A percentile compares a stretch with the other conserved stretches of the same genome.
Evolutionary conservation across 176 grass and related monocot genomes (phyloP).

Genomic region (Bothriochloa decipiens): DNA sequence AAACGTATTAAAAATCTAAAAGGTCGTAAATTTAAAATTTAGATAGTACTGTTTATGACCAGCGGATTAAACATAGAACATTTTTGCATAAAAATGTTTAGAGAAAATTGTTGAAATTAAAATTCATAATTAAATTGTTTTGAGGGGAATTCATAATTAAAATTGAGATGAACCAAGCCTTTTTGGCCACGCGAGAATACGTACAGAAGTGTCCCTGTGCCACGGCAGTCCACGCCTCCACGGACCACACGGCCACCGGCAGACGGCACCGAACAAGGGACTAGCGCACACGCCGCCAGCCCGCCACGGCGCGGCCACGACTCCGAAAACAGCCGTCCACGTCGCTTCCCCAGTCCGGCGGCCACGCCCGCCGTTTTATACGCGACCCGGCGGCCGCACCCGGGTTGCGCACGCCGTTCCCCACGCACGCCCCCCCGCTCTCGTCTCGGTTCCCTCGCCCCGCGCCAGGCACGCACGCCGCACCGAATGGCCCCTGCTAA

Average conservation of each 20-base stretch:
- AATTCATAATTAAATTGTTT: too few relatives aligned
- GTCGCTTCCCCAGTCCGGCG: background rate
- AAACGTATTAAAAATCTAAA: too few relatives aligned
- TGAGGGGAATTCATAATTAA: too few relatives aligned
- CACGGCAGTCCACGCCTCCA: background rate
- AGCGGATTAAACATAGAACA: too few relatives aligned
- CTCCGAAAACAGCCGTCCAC: constrained; percentile 36
- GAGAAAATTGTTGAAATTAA: too few relatives aligned
- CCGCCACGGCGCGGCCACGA: background rate
- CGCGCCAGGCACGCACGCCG: constrained; percentile 5
- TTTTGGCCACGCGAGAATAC: background rate
- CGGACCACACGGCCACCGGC: background rate
- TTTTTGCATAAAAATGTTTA: too few relatives aligned
- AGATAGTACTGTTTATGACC: too few relatives aligned
- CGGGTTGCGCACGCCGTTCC: constrained; percentile 35
- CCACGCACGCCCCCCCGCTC: background rate
- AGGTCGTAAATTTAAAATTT: too few relatives aligned
- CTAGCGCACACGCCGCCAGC: background rate
- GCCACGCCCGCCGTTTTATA: constrained; percentile 41
- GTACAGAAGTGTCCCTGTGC: background rate
- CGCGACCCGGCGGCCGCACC: constrained; percentile 46
- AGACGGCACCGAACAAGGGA: constrained; percentile 1
- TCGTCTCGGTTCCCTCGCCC: constrained; percentile 18
- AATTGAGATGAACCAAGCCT: background rate
- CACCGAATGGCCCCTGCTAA: constrained; percentile 49